Evolutionary conservation across 2,329 filamentous ascomycete species (phyloP).

Genomic region (Phialocephala subalpina): DNA sequence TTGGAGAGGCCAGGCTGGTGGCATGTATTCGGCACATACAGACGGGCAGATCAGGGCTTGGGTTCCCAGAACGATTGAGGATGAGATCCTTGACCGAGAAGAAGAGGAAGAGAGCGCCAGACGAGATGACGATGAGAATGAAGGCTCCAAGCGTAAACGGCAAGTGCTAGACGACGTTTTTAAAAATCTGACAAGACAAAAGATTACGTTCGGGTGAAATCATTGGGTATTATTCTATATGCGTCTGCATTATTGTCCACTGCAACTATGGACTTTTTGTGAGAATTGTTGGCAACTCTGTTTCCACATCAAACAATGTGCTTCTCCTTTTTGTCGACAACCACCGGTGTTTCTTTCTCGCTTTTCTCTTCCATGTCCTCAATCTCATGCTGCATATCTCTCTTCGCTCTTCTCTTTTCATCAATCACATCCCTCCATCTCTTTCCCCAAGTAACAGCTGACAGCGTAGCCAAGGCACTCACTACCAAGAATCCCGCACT

Average conservation of each 20-base stretch:
- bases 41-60: slow-evolving; percentile 87
- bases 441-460: slow-evolving; percentile 39
- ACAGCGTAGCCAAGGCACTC: slow-evolving; percentile 32
- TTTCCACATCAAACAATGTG: slow-evolving; percentile 6
- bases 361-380: slow-evolving; percentile 19
- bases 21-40: slow-evolving; percentile 82
- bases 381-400: slow-evolving; percentile 16
- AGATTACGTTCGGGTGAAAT: slow-evolving; percentile 65
- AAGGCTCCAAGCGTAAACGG: slow-evolving; percentile 71
- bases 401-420: slow-evolving; percentile 51
- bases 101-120: slow-evolving; percentile 48
- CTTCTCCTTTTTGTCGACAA: slow-evolving; percentile 10
- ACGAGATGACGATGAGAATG: slow-evolving; percentile 54
- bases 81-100: slow-evolving; percentile 55
- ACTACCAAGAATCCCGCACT: slow-evolving; percentile 63
- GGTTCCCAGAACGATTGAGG: slow-evolving; percentile 67
- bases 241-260: background rate
- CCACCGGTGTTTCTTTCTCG: background rate
- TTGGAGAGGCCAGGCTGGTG: slow-evolving; percentile 73
- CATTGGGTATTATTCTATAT: background rate
- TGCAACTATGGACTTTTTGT: background rate
- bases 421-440: slow-evolving; percentile 58
- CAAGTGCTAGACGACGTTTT: slow-evolving; percentile 84
- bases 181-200: slow-evolving; percentile 75
- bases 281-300: background rate